Evolutionary conservation across 2,329 filamentous ascomycete genomes (phyloP).

Genomic region (Phialophora expanda): DNA sequence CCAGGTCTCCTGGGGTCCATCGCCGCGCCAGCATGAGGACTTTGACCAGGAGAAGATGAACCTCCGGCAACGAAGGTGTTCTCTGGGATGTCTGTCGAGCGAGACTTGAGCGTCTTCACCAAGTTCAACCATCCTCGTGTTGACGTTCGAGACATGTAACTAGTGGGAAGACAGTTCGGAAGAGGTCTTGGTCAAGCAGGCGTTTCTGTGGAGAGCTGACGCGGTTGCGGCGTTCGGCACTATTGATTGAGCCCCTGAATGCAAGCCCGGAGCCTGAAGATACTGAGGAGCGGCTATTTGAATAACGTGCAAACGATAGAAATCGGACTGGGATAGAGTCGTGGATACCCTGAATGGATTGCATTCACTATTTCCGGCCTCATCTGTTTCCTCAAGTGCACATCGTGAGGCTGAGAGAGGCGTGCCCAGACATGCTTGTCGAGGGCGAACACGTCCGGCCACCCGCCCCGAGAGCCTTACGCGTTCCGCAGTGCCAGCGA

Average conservation of each 20-base stretch:
- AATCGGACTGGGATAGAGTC: conserved; percentile 9
- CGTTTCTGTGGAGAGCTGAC: conserved; percentile 8
- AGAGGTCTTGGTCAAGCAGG: not conserved
- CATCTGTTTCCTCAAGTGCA: not conserved
- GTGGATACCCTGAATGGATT: not conserved
- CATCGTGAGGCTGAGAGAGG: not conserved
- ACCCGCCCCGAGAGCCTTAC: not conserved
- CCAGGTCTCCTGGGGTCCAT: not conserved
- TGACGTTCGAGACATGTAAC: not conserved
- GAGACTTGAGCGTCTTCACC: not conserved
- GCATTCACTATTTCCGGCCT: not conserved
- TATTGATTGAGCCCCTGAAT: conserved; percentile 18
- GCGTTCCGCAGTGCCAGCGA: not conserved
- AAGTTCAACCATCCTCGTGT: not conserved
- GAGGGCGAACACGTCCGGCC: too few relatives aligned
- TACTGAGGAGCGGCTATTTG: not conserved
- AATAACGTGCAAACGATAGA: conserved; percentile 7
- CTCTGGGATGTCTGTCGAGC: not conserved
- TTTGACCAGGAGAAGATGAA: not conserved
- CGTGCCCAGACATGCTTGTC: not conserved
- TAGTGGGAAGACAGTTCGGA: not conserved
- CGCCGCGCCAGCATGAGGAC: too few relatives aligned
- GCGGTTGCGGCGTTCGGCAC: conserved; percentile 12
- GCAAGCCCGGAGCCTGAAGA: not conserved
- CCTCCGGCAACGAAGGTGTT: not conserved